Base-by-base conservation (phyloP, 441 rosid species). In the Erysimum cheiri region DNA sequence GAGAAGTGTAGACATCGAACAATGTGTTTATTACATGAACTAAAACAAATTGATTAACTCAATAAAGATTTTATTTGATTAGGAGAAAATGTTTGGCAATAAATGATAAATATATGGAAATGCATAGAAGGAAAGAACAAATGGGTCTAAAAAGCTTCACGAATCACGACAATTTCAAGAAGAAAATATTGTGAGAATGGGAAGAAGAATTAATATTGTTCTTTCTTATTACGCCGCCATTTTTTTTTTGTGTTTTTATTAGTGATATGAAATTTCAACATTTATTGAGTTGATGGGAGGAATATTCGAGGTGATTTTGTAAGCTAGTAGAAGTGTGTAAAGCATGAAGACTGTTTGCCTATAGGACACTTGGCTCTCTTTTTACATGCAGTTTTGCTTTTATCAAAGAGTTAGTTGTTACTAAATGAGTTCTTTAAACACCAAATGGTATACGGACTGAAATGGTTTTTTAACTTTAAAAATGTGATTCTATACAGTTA, bases 1-100 rank as follows among this genome's bases (percentile, higher is more conserved):
- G 39, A 80, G 84, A 54, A 80, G 29, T 15, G 80, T 60, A 72
- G 83, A 78, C 92, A 84, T 70, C 28, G 67, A 60, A 17, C 8
- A 52, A 41, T 39, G 22, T 39, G 60, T 70, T 17, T 37, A 24
- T 13, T 44, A n/a, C n/a, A 32, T 9, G 47, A 17, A 24, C 14
- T 47, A 15, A 8, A 68, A 22, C n/a, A n/a, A n/a, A n/a, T n/a
- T n/a, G n/a, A n/a, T n/a, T 1, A 17, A 39, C 40, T 9, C 35
- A 9, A 32, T 12, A 47, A 47, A 63, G 10, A 46, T 15, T 17
- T 7, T 4, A 6, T 33, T 50, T 26, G 28, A 36, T 47, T 7
- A 43, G 2, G 24, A 32, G 19, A 47, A 12, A 47, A 17, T 35
- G 8, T 4, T 9, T 36, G 10, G 17, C 39, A 41, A 17, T 53